Evolutionary conservation across 2,329 filamentous ascomycete genomes (phyloP), one percentile per base, ranked within the genome.

Genomic region (Trichocomaceae sp.): DNA sequence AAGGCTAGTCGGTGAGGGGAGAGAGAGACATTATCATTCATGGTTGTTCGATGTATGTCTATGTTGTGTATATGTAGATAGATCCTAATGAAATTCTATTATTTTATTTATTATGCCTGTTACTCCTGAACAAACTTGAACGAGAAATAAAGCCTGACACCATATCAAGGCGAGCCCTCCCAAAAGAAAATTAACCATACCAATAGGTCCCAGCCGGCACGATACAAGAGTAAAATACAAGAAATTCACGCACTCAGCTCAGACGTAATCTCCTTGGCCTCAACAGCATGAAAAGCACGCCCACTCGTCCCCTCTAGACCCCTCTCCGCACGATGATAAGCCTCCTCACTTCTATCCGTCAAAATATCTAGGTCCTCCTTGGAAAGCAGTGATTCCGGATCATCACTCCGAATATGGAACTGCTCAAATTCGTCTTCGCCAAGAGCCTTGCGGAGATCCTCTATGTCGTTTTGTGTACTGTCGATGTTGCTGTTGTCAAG

Each of bases 311-410:
- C 73, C 57, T 90, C 89, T 48, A 88, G 71, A 0, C 91, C 91
- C 64, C 83, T 86, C 57, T 92, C 90, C 1, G 91, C 91, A 54
- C 82, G 79, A 39, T 81, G 81, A 72, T 85, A 87, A 2, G 84
- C 84, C 63, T 83, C 82, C 47, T 81, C 78, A 59, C 79, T 83
- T 23, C 90, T 77, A 71, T 97, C 91, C 45, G 89, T 88, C 51
- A 99, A 69, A 2, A 88, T 83, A 2, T 85, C 80, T 23, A 99
- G 64, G 64, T 97, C 93, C 23, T 80, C 76, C 47, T 93, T 83
- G 42, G 83, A 88, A 35, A 97, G 69, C 8, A 97, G 74, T 29
- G 84, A 79, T 46, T 82, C 79, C 0, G 83, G 83, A 33, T 70
- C 64, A n/a, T 65, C 66, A 35, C 42, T 50, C 1, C 69, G 69